Evolutionary conservation across 2,329 filamentous ascomycete genomes (phyloP), one percentile per base, ranked within the genome.

Genomic region (Colletotrichum tamarilloi): DNA sequence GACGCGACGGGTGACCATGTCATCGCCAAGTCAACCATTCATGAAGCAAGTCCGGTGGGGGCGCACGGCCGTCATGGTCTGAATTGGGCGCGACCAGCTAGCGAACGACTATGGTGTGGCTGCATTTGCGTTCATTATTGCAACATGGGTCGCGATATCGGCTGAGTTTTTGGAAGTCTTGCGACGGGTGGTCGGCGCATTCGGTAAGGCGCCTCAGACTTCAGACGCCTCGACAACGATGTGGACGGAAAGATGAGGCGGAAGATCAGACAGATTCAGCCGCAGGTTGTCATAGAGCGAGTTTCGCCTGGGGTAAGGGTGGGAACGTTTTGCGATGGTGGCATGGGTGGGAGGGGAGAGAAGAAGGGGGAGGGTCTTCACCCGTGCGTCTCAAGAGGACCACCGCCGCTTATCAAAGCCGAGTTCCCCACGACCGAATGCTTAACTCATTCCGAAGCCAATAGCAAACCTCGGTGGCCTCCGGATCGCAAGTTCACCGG

Each of bases 221-320:
- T 57, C 66, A 60, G 67, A 42, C 60, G 46, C 28, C 22, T 11
- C 42, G 42, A 30, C 46, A 35, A 26, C 55, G 35, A 56, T 53
- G 67, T 49, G 32, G 30, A 65, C 11, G 49, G 60, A 56, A 63
- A 62, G 57, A 63, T 63, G 68, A 74, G 68, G 62, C 63, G 62
- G 72, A 72, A 72, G 68, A 74, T 74, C 72, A 74, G 57, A 74
- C 72, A 74, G 19, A 72, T n/a, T 22, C 57, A 68, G 72, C 72
- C 68, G 62, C 72, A 72, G 62, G 24, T 70, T 66, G 67, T 70
- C 46, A 49, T 70, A 30, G 22, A 60, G 49, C 58, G 12, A 22
- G 72, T 74, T 74, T 74, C 72, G 72, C 60, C 72, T 19, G 32
- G 72, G 68, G 42, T 63, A n/a, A 35, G 14, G 68, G 62, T 28